Conservation (phyloP, 192 early-diverging fungal genomes). For the Coemansia sp. region DNA sequence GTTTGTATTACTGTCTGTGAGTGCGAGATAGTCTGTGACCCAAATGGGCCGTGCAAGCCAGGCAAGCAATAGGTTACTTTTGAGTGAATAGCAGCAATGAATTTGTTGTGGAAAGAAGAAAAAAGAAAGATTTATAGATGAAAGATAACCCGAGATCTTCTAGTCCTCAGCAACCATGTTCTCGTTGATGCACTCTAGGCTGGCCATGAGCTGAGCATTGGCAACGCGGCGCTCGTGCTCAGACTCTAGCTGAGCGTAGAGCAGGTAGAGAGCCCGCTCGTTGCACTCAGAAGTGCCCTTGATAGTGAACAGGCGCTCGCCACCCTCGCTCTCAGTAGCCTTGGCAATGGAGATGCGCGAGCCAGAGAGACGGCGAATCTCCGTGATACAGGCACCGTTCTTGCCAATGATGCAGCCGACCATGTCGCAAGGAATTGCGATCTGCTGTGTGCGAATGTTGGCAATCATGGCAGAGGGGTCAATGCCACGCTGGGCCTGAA, state of each 20-base stretch:
- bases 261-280: slow-evolving; percentile 87
- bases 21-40: slow-evolving; percentile 37
- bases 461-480: slow-evolving; percentile 46
- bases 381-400: slow-evolving; percentile 78
- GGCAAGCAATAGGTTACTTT: neutral
- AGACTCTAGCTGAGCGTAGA: slow-evolving; percentile 86
- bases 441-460: slow-evolving; percentile 79
- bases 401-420: slow-evolving; percentile 98
- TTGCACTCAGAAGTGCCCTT: slow-evolving; percentile 83
- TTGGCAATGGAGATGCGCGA: slow-evolving; percentile 90
- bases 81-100: neutral
- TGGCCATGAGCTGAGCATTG: slow-evolving; percentile 52
- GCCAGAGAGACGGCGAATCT: slow-evolving; percentile 78
- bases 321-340: slow-evolving; percentile 73
- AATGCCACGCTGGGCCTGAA: slow-evolving; percentile 48
- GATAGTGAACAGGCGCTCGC: slow-evolving; percentile 91
- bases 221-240: slow-evolving; percentile 80
- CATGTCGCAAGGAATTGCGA: slow-evolving; percentile 93
- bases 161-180: slow-evolving; percentile 42
- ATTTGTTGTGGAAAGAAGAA: neutral
- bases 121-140: slow-evolving; percentile 5
- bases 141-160: neutral
- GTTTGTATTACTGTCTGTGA: slow-evolving; percentile 22
- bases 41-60: slow-evolving; percentile 27
- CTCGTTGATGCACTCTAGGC: slow-evolving; percentile 55